Conservation (phyloP, 345 rosid species). For the Camelina neglecta region DNA sequence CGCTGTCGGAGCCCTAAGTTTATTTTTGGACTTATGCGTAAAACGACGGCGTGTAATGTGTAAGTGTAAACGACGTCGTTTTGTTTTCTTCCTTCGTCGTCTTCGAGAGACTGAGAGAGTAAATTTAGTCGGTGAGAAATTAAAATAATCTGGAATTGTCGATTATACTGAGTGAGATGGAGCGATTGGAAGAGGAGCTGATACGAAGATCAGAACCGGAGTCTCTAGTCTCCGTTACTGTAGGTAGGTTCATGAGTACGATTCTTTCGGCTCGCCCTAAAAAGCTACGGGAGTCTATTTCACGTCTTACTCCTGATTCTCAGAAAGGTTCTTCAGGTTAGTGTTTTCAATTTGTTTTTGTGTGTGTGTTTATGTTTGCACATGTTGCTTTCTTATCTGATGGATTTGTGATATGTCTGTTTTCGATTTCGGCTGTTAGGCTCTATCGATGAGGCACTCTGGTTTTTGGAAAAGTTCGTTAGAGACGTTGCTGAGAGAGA, state of each 20-base stretch:
- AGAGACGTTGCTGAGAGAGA: slow-evolving; percentile 58
- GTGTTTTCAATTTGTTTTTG: not conserved
- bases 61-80: slow-evolving; percentile 11
- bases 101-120: not conserved
- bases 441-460: slow-evolving; percentile 72
- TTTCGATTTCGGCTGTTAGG: slow-evolving; percentile 42
- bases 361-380: not conserved
- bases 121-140: not conserved
- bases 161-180: slow-evolving; percentile 18
- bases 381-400: not conserved
- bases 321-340: slow-evolving; percentile 55
- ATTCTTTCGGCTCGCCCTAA: slow-evolving; percentile 70
- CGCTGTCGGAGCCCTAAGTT: not conserved
- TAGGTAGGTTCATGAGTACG: slow-evolving; percentile 64
- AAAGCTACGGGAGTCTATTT: slow-evolving; percentile 64
- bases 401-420: not conserved
- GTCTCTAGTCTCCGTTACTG: slow-evolving; percentile 61
- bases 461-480: slow-evolving; percentile 63
- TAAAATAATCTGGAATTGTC: not conserved
- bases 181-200: slow-evolving; percentile 43
- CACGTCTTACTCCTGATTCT: slow-evolving; percentile 54
- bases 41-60: not conserved
- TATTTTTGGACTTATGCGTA: too few relatives aligned
- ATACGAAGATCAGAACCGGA: slow-evolving; percentile 59
- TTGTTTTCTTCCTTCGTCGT: slow-evolving; percentile 7